A percentile compares a stretch with the other conserved stretches of the same genome.
These are phyloP conservation scores for Pythium graminicola DNA, from an alignment of 352 stramenopile genomes.

Conservation along the genomic window DNA sequence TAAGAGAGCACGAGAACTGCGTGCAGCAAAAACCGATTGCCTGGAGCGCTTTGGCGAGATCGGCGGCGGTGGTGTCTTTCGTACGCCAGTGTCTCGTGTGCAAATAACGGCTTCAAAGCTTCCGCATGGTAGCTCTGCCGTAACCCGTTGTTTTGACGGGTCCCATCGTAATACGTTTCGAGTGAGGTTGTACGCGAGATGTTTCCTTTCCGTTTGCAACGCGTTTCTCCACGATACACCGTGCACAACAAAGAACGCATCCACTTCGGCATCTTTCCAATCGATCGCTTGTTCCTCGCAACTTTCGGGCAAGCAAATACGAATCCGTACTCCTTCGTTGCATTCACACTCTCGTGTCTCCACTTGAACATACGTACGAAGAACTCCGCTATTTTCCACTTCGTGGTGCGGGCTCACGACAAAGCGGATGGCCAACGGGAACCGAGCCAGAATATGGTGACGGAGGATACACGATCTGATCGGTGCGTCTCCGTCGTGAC, in stretches of 20 bases:
- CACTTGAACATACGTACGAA: conserved; percentile 51
- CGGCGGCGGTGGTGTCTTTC: not conserved
- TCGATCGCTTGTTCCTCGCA: conserved; percentile 46
- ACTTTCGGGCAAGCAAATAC: conserved; percentile 39
- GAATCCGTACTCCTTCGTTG: conserved; percentile 14
- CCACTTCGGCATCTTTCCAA: conserved; percentile 44
- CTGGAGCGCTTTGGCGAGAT: conserved; percentile 11
- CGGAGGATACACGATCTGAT: conserved; percentile 14
- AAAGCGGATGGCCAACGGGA: conserved; percentile 40
- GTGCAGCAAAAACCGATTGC: conserved; percentile 22
- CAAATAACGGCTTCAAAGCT: conserved; percentile 10
- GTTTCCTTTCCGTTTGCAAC: conserved; percentile 7
- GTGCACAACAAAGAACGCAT: conserved; percentile 33
- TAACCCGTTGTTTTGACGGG: conserved; percentile 2
- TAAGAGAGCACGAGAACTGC: conserved; percentile 12
- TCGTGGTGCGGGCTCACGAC: conserved; percentile 31
- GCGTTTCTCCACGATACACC: conserved; percentile 32
- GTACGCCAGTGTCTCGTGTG: conserved; percentile 7
- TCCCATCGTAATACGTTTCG: conserved; percentile 14
- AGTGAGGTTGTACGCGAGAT: conserved; percentile 13
- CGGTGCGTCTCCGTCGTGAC: not conserved
- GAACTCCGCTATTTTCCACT: conserved; percentile 30
- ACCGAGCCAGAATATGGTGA: conserved; percentile 24
- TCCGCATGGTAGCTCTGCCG: conserved; percentile 20
- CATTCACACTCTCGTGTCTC: conserved; percentile 24